These are phyloP conservation scores for Thalassiosira livingstoniorum DNA, from an alignment of 352 stramenopile genomes.

Conservation along the genomic window DNA sequence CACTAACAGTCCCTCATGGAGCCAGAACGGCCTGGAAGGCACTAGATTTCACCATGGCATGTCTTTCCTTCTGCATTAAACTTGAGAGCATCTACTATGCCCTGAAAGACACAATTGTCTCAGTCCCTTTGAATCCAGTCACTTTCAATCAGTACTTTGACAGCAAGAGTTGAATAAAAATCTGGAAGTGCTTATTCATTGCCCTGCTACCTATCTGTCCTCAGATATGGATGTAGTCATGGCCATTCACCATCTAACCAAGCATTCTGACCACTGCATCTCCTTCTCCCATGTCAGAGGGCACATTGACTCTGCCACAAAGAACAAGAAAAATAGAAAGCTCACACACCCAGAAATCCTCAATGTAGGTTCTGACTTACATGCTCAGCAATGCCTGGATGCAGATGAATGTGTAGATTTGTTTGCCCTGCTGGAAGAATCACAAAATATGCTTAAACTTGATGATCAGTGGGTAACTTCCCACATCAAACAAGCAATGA, in stretches of 20 bases:
- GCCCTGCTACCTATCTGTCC: not conserved
- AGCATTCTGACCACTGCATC: not conserved
- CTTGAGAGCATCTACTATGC: not conserved
- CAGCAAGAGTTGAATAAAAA: not conserved
- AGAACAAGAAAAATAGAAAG: too few species aligned
- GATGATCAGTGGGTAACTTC: conserved; percentile 19
- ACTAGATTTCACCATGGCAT: not conserved
- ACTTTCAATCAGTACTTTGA: not conserved
- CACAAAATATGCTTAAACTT: conserved; percentile 20
- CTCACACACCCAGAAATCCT: too few species aligned
- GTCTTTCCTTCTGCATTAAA: too few species aligned
- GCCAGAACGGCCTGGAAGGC: not conserved
- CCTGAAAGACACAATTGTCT: not conserved
- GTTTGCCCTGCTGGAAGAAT: conserved; percentile 5
- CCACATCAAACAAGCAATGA: conserved; percentile 1
- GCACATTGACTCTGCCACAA: not conserved
- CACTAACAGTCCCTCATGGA: not conserved
- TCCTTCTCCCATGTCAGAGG: not conserved
- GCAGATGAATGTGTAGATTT: too few species aligned
- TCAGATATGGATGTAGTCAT: not conserved
- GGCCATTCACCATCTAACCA: not conserved
- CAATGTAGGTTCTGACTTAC: too few species aligned
- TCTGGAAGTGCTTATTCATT: not conserved
- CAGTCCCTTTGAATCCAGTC: not conserved
- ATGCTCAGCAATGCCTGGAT: too few species aligned